These are phyloP conservation scores for Scedosporium boydii DNA, from an alignment of 2,329 filamentous ascomycete genomes.

Conservation along the genomic window DNA sequence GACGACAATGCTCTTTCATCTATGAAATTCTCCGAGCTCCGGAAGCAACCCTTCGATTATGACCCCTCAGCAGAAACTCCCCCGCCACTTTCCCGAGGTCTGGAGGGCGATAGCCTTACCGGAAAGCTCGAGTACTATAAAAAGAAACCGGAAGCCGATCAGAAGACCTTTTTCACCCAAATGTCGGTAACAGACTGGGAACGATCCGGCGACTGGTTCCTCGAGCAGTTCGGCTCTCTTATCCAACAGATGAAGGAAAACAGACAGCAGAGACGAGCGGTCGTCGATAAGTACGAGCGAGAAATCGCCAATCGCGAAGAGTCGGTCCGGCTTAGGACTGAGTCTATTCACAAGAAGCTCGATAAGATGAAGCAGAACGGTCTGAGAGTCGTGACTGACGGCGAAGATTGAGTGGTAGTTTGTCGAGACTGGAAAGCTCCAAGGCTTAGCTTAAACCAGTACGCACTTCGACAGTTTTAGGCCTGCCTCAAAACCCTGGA, in stretches of 20 bases:
- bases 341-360: conserved; percentile 46
- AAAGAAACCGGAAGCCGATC: conserved; percentile 32
- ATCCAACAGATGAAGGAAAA: conserved; percentile 37
- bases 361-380: conserved; percentile 47
- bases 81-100: conserved; percentile 19
- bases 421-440: neutral
- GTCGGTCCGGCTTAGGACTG: conserved; percentile 40
- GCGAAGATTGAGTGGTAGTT: conserved; percentile 6
- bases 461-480: too few species aligned
- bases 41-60: conserved; percentile 44
- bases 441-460: neutral
- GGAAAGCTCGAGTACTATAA: conserved; percentile 42
- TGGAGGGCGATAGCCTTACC: conserved; percentile 30
- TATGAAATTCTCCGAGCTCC: conserved; percentile 44
- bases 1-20: conserved; percentile 43
- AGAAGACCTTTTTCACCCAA: conserved; percentile 39
- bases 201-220: conserved; percentile 49
- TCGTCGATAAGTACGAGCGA: conserved; percentile 41
- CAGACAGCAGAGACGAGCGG: conserved; percentile 37
- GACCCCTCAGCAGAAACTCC: conserved; percentile 39
- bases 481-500: too few species aligned
- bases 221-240: conserved; percentile 41
- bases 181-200: conserved; percentile 51
- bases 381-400: conserved; percentile 41
- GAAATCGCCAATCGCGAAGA: conserved; percentile 47